Evolutionary conservation across 768 basidiomycete genomes (phyloP).

Genomic region (Collybiopsis luxurians): DNA sequence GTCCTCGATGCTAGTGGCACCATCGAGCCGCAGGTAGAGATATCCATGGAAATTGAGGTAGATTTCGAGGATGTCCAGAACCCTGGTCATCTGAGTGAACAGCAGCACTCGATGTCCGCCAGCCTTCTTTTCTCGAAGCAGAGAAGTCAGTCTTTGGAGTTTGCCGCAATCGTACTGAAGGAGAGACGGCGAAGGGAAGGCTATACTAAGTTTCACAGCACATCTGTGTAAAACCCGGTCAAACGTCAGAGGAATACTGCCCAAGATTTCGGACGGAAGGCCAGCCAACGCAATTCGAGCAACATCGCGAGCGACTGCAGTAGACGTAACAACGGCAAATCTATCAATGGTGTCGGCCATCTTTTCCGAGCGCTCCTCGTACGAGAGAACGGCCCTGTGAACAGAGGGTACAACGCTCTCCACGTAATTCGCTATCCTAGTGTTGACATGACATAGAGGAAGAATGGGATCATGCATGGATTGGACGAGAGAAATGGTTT

Average conservation of each 20-base stretch:
- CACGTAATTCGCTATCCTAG: constrained; percentile 31
- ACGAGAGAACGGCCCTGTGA: constrained; percentile 61
- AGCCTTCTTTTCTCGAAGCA: constrained; percentile 81
- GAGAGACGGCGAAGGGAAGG: constrained; percentile 86
- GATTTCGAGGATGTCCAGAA: constrained; percentile 91
- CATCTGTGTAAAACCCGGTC: constrained; percentile 69
- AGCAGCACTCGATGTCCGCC: constrained; percentile 90
- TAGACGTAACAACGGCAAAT: constrained; percentile 81
- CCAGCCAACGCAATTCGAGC: constrained; percentile 59
- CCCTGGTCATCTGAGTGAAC: constrained; percentile 96
- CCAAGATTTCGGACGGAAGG: constrained; percentile 19
- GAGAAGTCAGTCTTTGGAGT: constrained; percentile 74
- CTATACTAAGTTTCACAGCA: constrained; percentile 85
- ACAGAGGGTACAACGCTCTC: constrained; percentile 35
- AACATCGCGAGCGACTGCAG: constrained; percentile 74
- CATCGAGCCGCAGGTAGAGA: constrained; percentile 91
- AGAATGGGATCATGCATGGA: constrained; percentile 44
- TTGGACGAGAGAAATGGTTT: constrained; percentile 38
- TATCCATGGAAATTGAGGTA: constrained; percentile 93
- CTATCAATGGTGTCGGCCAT: constrained; percentile 53
- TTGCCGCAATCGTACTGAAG: constrained; percentile 97
- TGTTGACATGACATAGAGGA: constrained; percentile 46
- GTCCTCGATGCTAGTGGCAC: constrained; percentile 94
- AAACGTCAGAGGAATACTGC: constrained; percentile 42
- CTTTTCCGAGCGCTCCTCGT: constrained; percentile 52